Evolutionary conservation across 176 grass and related monocot species (phyloP).

Genomic region (bread wheat (Triticum aestivum)): IWGSC_CS_RefSeq_v2.1 NC_057798.1:32857075-32857574

Average conservation of each 20-base stretch:
- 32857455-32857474: background rate
- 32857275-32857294: slow-evolving; percentile 14
- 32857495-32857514: too few relatives aligned
- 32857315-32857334: background rate
- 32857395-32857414: background rate
- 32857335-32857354: background rate
- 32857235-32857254: background rate
- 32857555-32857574: too few relatives aligned
- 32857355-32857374: background rate
- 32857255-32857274: background rate
- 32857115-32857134: background rate
- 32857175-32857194: background rate
- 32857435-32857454: background rate
- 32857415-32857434: background rate
- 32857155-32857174: background rate
- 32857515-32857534: too few relatives aligned
- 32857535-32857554: too few relatives aligned
- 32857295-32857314: slow-evolving; percentile 38
- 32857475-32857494: too few relatives aligned
- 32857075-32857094: background rate
- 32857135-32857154: slow-evolving; percentile 4
- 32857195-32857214: background rate
- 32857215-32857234: too few relatives aligned
- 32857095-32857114: background rate
- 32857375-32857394: background rate